phyloP scores from a whole-genome alignment of 495 filamentous ascomycete genomes.

The Penicillium bialowiezense region DNA sequence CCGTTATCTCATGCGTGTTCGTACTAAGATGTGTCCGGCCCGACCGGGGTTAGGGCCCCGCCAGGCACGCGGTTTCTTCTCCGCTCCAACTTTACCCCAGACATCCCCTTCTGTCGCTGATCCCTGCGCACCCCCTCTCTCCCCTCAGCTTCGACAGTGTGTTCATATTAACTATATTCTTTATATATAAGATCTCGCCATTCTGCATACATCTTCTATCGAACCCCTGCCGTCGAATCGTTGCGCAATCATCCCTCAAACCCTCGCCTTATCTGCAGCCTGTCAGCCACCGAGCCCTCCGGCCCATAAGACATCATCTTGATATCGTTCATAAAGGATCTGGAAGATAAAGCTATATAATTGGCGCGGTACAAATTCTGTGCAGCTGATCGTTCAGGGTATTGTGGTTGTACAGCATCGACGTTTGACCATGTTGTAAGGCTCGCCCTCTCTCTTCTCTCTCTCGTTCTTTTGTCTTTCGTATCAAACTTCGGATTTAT shows the following conservation, averaged over 20 bases:
- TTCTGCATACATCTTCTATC: background rate
- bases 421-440: slow-evolving; percentile 40
- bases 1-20: too few species aligned
- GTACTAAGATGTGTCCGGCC: too few species aligned
- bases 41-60: slow-evolving; percentile 21
- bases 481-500: background rate
- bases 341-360: background rate
- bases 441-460: slow-evolving; percentile 2
- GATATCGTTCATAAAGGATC: background rate
- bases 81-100: slow-evolving; percentile 28
- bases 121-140: slow-evolving; percentile 11
- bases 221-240: too few species aligned
- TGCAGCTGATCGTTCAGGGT: background rate
- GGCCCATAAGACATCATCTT: background rate
- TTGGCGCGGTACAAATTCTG: background rate
- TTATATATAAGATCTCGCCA: background rate
- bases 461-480: background rate
- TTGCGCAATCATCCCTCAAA: background rate
- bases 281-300: background rate
- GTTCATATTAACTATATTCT: background rate
- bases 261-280: background rate
- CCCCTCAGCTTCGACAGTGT: background rate
- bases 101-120: slow-evolving; percentile 19
- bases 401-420: slow-evolving; percentile 10
- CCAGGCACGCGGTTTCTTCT: slow-evolving; percentile 30